Percentiles rank a stretch among this genome's conserved stretches.
phyloP scores from a whole-genome alignment of 1,139 yeast genomes.

The Wickerhamomyces sp. region DNA sequence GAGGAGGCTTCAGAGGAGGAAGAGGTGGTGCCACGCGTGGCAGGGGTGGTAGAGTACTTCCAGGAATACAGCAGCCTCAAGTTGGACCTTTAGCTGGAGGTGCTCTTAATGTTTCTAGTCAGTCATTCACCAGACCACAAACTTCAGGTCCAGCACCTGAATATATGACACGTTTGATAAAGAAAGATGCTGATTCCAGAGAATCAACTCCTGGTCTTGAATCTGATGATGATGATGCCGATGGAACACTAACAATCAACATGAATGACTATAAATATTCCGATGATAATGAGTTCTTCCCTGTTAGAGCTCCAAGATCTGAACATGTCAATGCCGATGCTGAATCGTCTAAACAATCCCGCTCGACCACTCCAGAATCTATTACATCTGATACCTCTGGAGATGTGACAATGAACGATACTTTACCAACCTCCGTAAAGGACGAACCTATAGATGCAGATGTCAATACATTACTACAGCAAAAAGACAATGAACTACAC shows the following conservation, averaged over 20 bases:
- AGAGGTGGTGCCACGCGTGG: slow-evolving; percentile 29
- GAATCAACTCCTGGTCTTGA: slow-evolving; percentile 24
- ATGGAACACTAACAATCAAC: slow-evolving; percentile 43
- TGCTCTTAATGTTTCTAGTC: slow-evolving; percentile 37
- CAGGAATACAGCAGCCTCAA: slow-evolving; percentile 64
- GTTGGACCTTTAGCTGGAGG: slow-evolving; percentile 73
- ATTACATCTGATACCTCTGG: slow-evolving; percentile 6
- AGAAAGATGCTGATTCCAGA: slow-evolving; percentile 11
- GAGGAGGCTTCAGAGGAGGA: slow-evolving; percentile 27
- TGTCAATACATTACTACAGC: slow-evolving; percentile 27
- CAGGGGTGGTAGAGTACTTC: slow-evolving; percentile 37
- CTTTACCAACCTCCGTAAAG: slow-evolving; percentile 26
- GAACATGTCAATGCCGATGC: slow-evolving; percentile 31
- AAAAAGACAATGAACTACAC: slow-evolving; percentile 23
- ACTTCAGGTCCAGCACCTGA: slow-evolving; percentile 23
- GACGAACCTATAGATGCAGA: slow-evolving; percentile 31
- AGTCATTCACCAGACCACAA: slow-evolving; percentile 15
- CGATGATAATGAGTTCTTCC: slow-evolving; percentile 40
- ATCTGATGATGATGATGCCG: slow-evolving; percentile 24
- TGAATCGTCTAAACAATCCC: slow-evolving; percentile 16
- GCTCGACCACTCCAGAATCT: slow-evolving; percentile 24
- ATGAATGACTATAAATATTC: slow-evolving; percentile 57
- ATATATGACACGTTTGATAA: slow-evolving; percentile 14
- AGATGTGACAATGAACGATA: slow-evolving; percentile 21
- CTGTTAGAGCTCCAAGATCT: slow-evolving; percentile 45